Percentiles rank a stretch among this genome's conserved stretches.
Conservation (phyloP, 495 filamentous ascomycete species). For the Aspergillus conjunctus region DNA sequence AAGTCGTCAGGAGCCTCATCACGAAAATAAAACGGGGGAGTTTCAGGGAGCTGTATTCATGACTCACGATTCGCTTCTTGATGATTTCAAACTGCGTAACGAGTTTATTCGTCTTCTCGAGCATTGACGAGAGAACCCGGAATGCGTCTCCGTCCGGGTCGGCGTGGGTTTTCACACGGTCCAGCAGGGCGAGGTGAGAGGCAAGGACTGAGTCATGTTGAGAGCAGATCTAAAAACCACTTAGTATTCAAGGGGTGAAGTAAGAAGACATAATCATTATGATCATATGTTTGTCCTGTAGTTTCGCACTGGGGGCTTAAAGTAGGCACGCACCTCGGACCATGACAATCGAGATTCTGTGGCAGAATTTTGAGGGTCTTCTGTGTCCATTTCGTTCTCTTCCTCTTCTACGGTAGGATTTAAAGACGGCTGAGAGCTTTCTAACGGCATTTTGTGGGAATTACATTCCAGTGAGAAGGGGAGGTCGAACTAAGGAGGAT, state of each 20-base stretch:
- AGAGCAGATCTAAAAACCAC: constrained; percentile 35
- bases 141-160: constrained; percentile 28
- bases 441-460: constrained; percentile 7
- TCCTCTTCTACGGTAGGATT: constrained; percentile 28
- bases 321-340: background rate
- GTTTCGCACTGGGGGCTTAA: background rate
- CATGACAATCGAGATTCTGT: background rate
- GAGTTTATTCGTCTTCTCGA: constrained; percentile 41
- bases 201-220: constrained; percentile 39
- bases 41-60: background rate
- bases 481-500: too few relatives aligned
- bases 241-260: constrained; percentile 21
- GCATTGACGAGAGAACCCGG: constrained; percentile 37
- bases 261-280: background rate
- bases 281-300: background rate
- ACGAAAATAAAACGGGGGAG: background rate
- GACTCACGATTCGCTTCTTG: constrained; percentile 40
- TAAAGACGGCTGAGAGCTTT: background rate
- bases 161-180: constrained; percentile 30
- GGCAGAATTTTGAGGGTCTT: background rate
- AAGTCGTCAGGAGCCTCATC: background rate
- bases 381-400: constrained; percentile 5
- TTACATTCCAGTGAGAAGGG: too few relatives aligned
- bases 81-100: constrained; percentile 39
- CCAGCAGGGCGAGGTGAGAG: constrained; percentile 40